phyloP scores from a whole-genome alignment of 352 stramenopile genomes.

The Pythium myriotylum region DNA sequence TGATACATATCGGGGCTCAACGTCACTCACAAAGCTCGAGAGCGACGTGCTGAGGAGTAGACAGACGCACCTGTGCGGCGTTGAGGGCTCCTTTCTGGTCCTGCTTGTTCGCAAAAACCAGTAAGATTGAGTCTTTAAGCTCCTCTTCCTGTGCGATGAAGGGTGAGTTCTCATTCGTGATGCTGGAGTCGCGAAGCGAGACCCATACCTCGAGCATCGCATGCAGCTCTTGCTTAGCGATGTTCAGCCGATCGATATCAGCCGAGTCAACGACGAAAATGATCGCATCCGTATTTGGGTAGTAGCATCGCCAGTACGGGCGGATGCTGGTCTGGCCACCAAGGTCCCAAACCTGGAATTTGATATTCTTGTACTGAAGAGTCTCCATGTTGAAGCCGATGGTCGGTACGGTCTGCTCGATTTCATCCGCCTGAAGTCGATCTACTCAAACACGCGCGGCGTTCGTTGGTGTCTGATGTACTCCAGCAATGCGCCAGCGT shows the following conservation, averaged over 20 bases:
- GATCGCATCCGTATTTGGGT: constrained; percentile 98
- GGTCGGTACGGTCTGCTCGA: constrained; percentile 98
- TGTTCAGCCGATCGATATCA: constrained; percentile 96
- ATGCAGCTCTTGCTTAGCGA: constrained; percentile 97
- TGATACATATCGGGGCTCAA: constrained; percentile 34
- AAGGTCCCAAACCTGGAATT: constrained; percentile 99
- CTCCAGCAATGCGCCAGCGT: no score
- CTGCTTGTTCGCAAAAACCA: constrained; percentile 99
- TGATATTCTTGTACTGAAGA: constrained; percentile 92
- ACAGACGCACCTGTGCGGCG: constrained; percentile 66
- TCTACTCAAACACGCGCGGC: constrained; percentile 38
- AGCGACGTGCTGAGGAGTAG: no score
- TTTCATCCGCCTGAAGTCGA: constrained; percentile 90
- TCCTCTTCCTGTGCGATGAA: constrained; percentile 93
- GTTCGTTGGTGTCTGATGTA: not conserved
- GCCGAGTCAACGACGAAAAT: constrained; percentile 97
- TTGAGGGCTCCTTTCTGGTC: constrained; percentile 96
- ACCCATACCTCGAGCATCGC: constrained; percentile 94
- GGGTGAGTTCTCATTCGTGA: not conserved
- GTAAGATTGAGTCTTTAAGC: constrained; percentile 97
- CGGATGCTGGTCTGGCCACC: constrained; percentile 99
- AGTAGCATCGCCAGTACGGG: constrained; percentile 99
- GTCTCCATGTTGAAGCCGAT: constrained; percentile 98
- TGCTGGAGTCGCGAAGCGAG: no score
- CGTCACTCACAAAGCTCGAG: no score